These are phyloP conservation scores for Stagonosporopsis chrysanthemi DNA, from an alignment of 2,329 filamentous ascomycete genomes.

Conservation along the genomic window DNA sequence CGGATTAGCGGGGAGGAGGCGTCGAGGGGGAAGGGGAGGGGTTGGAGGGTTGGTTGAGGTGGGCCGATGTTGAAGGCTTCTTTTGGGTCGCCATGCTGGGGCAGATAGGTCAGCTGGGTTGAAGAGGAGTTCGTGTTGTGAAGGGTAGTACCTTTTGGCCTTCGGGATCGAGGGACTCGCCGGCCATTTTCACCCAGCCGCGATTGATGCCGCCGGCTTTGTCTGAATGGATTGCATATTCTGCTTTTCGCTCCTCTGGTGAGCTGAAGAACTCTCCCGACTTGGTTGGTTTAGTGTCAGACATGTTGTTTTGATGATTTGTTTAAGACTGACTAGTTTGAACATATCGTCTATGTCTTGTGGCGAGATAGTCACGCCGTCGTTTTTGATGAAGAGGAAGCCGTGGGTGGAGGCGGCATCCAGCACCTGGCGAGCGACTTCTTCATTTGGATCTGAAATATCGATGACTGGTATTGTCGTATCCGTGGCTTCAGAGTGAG, in stretches of 20 bases:
- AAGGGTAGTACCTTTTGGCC: conserved; percentile 70
- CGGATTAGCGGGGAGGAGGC: conserved; percentile 67
- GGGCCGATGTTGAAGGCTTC: conserved; percentile 93
- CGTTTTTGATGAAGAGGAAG: conserved; percentile 87
- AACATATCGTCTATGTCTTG: conserved; percentile 76
- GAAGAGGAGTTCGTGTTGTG: conserved; percentile 43
- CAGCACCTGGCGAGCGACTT: conserved; percentile 74
- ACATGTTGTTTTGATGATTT: not conserved
- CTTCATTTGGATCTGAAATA: conserved; percentile 66
- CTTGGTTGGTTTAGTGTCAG: conserved; percentile 51
- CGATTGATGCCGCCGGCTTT: conserved; percentile 69
- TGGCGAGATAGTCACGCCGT: conserved; percentile 71
- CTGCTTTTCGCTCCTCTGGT: conserved; percentile 73
- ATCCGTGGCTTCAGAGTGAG: conserved; percentile 13
- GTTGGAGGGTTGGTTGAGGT: conserved; percentile 72
- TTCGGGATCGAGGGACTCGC: conserved; percentile 85
- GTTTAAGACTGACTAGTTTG: conserved; percentile 64
- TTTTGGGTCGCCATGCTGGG: conserved; percentile 74
- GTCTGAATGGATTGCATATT: conserved; percentile 74
- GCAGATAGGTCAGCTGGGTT: not conserved
- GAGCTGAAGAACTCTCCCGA: conserved; percentile 76
- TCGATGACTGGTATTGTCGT: conserved; percentile 79
- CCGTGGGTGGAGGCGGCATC: conserved; percentile 82
- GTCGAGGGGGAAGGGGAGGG: conserved; percentile 71
- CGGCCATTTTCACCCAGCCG: conserved; percentile 88